Conservation (phyloP, 2,329 filamentous ascomycete species). For the Ascochyta viciae-villosae region DNA sequence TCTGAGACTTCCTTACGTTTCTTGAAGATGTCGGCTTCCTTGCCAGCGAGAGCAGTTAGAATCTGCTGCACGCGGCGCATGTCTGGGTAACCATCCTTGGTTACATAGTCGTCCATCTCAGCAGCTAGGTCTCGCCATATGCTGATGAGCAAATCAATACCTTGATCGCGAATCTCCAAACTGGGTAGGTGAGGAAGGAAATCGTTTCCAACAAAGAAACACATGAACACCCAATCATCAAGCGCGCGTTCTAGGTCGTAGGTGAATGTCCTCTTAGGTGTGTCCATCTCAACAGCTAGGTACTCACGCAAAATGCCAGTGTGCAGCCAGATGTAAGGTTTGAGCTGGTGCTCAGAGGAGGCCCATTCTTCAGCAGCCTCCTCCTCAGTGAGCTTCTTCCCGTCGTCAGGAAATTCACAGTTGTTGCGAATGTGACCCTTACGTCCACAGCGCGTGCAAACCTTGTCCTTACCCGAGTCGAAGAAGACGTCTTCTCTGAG, state of each 20-base stretch:
- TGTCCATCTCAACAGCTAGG: conserved; percentile 84
- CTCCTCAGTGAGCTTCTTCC: conserved; percentile 81
- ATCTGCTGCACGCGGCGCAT: conserved; percentile 87
- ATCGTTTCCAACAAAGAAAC: conserved; percentile 98
- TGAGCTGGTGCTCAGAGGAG: conserved; percentile 60
- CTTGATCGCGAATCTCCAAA: conserved; percentile 94
- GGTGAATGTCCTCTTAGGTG: conserved; percentile 81
- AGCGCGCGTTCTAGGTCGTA: conserved; percentile 94
- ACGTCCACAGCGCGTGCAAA: conserved; percentile 92
- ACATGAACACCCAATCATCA: conserved; percentile 99
- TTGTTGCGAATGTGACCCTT: conserved; percentile 88
- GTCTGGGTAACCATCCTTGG: conserved; percentile 92
- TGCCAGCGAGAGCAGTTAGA: conserved; percentile 83
- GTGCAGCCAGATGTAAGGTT: conserved; percentile 98
- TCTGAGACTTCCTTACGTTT: conserved; percentile 87
- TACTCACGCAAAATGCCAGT: conserved; percentile 93
- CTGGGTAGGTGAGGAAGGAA: conserved; percentile 98
- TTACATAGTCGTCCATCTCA: conserved; percentile 92
- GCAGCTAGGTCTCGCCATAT: conserved; percentile 96
- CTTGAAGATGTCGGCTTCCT: conserved; percentile 93
- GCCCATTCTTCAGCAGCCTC: conserved; percentile 63
- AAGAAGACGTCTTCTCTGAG: conserved; percentile 96
- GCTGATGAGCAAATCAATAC: conserved; percentile 94
- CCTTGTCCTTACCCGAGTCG: conserved; percentile 81
- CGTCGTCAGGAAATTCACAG: conserved; percentile 60